phyloP scores from a whole-genome alignment of 129 eudicot species.

The Oenanthe sinensis region DNA sequence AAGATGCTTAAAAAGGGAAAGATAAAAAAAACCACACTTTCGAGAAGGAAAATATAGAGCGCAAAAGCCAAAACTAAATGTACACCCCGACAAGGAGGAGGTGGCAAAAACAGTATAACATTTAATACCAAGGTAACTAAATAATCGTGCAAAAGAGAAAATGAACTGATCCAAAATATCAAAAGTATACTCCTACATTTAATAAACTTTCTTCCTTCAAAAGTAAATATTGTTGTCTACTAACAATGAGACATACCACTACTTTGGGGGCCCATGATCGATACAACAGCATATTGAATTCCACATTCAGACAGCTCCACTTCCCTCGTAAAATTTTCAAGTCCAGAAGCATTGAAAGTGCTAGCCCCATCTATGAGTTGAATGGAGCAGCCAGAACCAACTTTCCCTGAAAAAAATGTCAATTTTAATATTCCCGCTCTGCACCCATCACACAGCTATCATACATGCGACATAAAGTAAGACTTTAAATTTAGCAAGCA shows the following conservation, averaged over 20 bases:
- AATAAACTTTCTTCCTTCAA: not conserved
- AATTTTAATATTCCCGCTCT: slow-evolving; percentile 12
- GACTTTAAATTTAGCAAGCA: not conserved
- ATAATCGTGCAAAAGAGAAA: not conserved
- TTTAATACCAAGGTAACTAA: not conserved
- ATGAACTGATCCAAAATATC: not conserved
- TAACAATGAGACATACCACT: slow-evolving; percentile 47
- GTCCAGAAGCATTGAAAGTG: slow-evolving; percentile 62
- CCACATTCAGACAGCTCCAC: slow-evolving; percentile 87
- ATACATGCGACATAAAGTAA: not conserved
- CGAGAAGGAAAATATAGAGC: not conserved
- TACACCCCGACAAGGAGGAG: not conserved
- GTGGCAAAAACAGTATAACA: not conserved
- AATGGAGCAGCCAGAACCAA: slow-evolving; percentile 71
- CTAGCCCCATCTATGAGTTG: slow-evolving; percentile 99
- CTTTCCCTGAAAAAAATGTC: slow-evolving; percentile 29
- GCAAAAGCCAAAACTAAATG: not conserved
- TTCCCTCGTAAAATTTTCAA: slow-evolving; percentile 76
- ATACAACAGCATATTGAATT: slow-evolving; percentile 94
- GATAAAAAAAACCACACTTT: too few relatives aligned
- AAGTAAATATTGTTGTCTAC: not conserved
- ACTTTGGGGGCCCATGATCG: slow-evolving; percentile 99
- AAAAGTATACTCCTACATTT: not conserved
- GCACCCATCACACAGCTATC: not conserved
- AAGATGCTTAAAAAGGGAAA: not conserved